Evolutionary conservation across 2,329 filamentous ascomycete genomes (phyloP).

Genomic region (Macrophomina phaseolina): DNA sequence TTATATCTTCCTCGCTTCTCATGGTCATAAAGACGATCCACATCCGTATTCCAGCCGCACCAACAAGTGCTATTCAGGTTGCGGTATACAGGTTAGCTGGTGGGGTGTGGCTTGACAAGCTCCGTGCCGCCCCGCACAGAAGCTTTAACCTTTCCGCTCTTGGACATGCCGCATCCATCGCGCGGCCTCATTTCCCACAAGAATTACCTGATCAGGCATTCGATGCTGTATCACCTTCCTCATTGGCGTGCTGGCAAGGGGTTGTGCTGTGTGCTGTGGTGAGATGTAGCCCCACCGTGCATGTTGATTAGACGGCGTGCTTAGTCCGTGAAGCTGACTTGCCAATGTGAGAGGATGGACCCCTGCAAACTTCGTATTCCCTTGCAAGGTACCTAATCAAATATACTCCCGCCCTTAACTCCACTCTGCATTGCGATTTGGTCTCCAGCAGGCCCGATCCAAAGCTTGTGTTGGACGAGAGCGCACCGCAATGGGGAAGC

Average conservation of each 20-base stretch:
- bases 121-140: too few species aligned
- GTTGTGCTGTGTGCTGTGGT: neutral
- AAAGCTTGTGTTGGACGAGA: too few species aligned
- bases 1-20: neutral
- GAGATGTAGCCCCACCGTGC: neutral
- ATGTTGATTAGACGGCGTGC: neutral
- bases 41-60: too few species aligned
- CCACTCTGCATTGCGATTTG: too few species aligned
- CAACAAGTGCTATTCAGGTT: too few species aligned
- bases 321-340: neutral
- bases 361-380: neutral
- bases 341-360: too few species aligned
- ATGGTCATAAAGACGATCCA: neutral
- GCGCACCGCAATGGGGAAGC: too few species aligned
- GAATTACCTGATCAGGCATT: neutral
- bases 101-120: neutral
- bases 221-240: neutral
- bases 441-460: too few species aligned
- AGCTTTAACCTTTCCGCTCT: neutral
- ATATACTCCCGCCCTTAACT: too few species aligned
- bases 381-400: neutral
- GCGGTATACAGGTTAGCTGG: too few species aligned
- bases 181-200: too few species aligned
- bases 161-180: too few species aligned
- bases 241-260: neutral